Evolutionary conservation across 352 stramenopile genomes (phyloP).

Genomic region (Pythium apleroticum): DNA sequence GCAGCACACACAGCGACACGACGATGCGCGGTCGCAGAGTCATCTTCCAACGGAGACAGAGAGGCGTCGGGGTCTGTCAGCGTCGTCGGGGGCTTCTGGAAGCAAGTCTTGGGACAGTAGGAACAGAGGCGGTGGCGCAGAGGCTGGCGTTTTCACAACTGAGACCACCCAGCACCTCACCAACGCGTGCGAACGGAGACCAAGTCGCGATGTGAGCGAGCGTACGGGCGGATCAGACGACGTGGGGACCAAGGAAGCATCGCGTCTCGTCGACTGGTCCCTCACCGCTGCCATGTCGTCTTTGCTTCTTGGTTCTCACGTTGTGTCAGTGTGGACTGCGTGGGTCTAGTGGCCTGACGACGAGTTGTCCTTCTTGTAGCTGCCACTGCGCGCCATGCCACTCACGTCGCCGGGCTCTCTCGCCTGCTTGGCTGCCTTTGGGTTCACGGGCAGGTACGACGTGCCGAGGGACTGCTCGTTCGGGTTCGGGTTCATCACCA

Average conservation of each 20-base stretch:
- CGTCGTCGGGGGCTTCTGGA: neutral
- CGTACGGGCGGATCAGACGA: too few relatives aligned
- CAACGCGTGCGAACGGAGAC: neutral
- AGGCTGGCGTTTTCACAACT: neutral
- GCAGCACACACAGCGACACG: neutral
- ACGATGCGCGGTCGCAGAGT: neutral
- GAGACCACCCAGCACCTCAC: neutral
- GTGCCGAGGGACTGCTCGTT: conserved; percentile 29
- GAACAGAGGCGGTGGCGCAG: too few relatives aligned
- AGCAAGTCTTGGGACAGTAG: neutral
- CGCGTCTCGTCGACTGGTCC: too few relatives aligned
- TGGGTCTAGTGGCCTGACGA: neutral
- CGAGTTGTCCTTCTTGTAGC: conserved; percentile 12
- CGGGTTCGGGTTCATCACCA: conserved; percentile 29
- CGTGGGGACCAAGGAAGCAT: too few relatives aligned
- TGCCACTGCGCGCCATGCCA: neutral
- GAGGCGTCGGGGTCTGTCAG: too few relatives aligned
- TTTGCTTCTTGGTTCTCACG: too few relatives aligned
- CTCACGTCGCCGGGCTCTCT: neutral
- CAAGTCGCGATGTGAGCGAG: too few relatives aligned
- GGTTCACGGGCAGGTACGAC: conserved; percentile 29
- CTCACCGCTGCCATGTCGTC: too few relatives aligned
- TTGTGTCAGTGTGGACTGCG: too few relatives aligned
- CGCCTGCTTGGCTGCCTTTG: conserved; percentile 6
- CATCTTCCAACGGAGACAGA: neutral